Percentiles rank a stretch among this genome's conserved stretches.
Evolutionary conservation across 2,329 filamentous ascomycete species (phyloP).

Genomic region (Aspergillus ruber): DNA sequence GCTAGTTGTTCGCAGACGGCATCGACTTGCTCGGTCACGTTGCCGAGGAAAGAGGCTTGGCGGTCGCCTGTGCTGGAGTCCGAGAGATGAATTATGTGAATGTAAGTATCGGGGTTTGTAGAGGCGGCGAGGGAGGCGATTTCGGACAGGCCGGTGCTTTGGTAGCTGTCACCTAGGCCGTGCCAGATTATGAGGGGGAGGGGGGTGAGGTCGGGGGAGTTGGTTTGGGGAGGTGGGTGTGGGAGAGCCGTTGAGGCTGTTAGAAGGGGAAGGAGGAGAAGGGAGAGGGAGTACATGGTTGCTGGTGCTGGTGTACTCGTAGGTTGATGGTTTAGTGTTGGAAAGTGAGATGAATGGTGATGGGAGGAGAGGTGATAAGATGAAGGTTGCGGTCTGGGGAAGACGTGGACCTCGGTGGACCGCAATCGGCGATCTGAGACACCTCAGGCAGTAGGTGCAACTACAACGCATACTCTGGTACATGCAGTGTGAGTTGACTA

Average conservation of each 20-base stretch:
- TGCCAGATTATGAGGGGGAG: constrained; percentile 95
- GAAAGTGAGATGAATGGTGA: background rate
- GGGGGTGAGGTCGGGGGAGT: constrained; percentile 38
- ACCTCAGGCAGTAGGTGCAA: too few species aligned
- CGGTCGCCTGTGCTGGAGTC: constrained; percentile 64
- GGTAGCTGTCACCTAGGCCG: constrained; percentile 63
- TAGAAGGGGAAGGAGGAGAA: constrained; percentile 10
- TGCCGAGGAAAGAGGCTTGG: constrained; percentile 82
- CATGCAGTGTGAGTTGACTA: too few species aligned
- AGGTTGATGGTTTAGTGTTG: background rate
- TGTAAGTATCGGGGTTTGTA: constrained; percentile 73
- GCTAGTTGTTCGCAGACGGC: constrained; percentile 72
- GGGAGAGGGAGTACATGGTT: background rate
- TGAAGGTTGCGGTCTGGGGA: too few species aligned
- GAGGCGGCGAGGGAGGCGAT: constrained; percentile 66
- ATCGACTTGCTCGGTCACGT: constrained; percentile 71
- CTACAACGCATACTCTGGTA: too few species aligned
- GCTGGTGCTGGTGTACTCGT: background rate
- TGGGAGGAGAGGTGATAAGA: constrained; percentile 2
- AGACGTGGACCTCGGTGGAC: too few species aligned
- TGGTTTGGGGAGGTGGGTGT: constrained; percentile 17
- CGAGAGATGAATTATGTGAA: constrained; percentile 70
- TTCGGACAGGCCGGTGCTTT: constrained; percentile 64
- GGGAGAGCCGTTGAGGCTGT: constrained; percentile 12
- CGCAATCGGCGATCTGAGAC: too few species aligned